These are phyloP conservation scores for Phytophthora syringae DNA, from an alignment of 352 stramenopile species.

Conservation along the genomic window DNA sequence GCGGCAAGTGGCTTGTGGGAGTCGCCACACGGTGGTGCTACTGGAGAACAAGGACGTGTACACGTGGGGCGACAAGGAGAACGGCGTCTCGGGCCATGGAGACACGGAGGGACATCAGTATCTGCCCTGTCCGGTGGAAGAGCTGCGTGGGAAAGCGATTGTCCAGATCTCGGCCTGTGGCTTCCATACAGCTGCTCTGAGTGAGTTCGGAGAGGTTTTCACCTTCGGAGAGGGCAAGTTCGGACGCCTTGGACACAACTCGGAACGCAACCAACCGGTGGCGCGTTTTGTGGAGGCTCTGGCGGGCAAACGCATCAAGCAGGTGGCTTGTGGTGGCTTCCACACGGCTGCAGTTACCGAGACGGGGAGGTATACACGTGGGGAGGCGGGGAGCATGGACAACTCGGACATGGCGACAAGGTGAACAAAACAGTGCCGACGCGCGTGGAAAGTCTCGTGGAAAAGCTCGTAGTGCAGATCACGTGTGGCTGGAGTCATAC, in stretches of 20 bases:
- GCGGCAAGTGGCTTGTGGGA: constrained; percentile 94
- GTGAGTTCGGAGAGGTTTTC: constrained; percentile 92
- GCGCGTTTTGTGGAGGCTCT: constrained; percentile 77
- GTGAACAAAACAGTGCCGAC: constrained; percentile 95
- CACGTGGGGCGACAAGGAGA: constrained; percentile 96
- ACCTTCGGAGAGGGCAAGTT: constrained; percentile 95
- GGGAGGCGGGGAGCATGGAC: constrained; percentile 92
- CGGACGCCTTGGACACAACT: constrained; percentile 84
- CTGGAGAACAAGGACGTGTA: constrained; percentile 91
- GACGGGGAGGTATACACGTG: constrained; percentile 89
- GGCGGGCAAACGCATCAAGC: constrained; percentile 77
- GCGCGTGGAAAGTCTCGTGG: constrained; percentile 89
- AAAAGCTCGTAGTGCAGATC: constrained; percentile 93
- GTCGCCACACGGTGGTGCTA: constrained; percentile 93
- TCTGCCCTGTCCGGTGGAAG: constrained; percentile 90
- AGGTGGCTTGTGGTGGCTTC: constrained; percentile 90
- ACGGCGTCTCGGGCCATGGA: constrained; percentile 94
- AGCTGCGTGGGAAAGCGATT: constrained; percentile 85
- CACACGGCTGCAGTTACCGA: constrained; percentile 88
- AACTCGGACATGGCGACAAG: constrained; percentile 97
- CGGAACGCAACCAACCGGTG: constrained; percentile 82
- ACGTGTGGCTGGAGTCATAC: constrained; percentile 97
- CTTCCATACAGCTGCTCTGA: constrained; percentile 87
- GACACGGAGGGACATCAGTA: constrained; percentile 97
- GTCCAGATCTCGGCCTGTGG: constrained; percentile 91